A percentile compares a stretch with the other conserved stretches of the same genome.
Evolutionary conservation across 2,329 filamentous ascomycete species (phyloP).

Genomic region (Biscogniauxia mediterranea): DNA sequence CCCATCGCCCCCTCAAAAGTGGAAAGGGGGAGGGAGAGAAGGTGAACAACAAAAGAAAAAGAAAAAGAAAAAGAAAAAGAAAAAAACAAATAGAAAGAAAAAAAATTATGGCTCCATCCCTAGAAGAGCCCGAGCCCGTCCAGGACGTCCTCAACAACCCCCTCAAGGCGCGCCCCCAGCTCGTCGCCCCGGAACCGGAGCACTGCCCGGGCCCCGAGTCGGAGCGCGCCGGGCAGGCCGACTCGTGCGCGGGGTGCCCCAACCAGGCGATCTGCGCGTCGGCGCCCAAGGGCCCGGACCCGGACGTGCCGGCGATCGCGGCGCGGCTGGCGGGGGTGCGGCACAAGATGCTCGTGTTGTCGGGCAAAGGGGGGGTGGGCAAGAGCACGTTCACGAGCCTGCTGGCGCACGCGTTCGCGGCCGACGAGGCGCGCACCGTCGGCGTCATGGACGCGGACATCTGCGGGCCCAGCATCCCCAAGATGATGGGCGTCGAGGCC

Average conservation of each 20-base stretch:
- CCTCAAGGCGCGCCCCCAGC: slow-evolving; percentile 73
- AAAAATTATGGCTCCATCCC: slow-evolving; percentile 80
- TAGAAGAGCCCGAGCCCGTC: slow-evolving; percentile 67
- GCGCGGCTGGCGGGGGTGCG: slow-evolving; percentile 75
- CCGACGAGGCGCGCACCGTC: slow-evolving; percentile 73
- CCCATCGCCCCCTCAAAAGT: too few relatives aligned
- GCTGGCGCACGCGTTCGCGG: slow-evolving; percentile 84
- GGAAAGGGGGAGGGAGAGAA: neutral
- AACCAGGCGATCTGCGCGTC: slow-evolving; percentile 96
- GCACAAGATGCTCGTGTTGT: slow-evolving; percentile 91
- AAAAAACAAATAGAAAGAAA: neutral
- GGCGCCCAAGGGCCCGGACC: slow-evolving; percentile 91
- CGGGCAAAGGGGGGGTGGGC: slow-evolving; percentile 93
- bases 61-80: neutral
- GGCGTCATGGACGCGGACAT: slow-evolving; percentile 99
- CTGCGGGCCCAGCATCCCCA: slow-evolving; percentile 91
- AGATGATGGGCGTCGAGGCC: slow-evolving; percentile 96
- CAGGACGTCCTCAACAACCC: slow-evolving; percentile 73
- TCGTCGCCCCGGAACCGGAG: slow-evolving; percentile 93
- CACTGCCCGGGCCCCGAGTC: slow-evolving; percentile 93
- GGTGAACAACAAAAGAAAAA: neutral
- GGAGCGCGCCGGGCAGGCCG: slow-evolving; percentile 64
- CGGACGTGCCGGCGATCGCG: slow-evolving; percentile 86
- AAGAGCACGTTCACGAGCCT: slow-evolving; percentile 93
- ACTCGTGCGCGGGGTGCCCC: slow-evolving; percentile 91